Evolutionary conservation across 257 asterid species (phyloP).

Genomic region (Primulina eburnea): DNA sequence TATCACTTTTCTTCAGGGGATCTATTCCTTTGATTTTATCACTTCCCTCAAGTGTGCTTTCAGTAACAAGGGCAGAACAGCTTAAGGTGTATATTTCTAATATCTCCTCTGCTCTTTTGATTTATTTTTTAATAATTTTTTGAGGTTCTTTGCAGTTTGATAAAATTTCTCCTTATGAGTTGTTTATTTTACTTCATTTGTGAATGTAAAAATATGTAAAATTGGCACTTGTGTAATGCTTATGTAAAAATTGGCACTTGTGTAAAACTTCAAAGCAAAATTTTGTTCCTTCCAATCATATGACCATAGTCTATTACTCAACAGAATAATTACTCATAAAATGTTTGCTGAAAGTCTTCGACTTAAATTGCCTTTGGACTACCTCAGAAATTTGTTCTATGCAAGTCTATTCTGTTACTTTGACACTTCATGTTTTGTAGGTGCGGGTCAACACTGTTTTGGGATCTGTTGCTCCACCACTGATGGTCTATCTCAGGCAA

Average conservation of each 20-base stretch:
- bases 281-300: constrained; percentile 12
- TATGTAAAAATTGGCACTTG: constrained; percentile 4
- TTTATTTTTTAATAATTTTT: constrained; percentile 13
- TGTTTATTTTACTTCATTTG: neutral
- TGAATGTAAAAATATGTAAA: neutral
- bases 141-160: constrained; percentile 5
- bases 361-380: constrained; percentile 4
- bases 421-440: constrained; percentile 34
- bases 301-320: constrained; percentile 12
- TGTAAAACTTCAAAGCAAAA: constrained; percentile 5
- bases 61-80: constrained; percentile 69
- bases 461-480: constrained; percentile 76
- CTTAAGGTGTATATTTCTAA: constrained; percentile 62
- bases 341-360: constrained; percentile 18
- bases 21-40: constrained; percentile 80
- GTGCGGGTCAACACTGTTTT: constrained; percentile 74
- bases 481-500: constrained; percentile 85
- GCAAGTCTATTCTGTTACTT: constrained; percentile 20
- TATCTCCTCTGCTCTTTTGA: constrained; percentile 21
- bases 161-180: neutral
- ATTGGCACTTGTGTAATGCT: neutral
- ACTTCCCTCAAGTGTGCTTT: constrained; percentile 75
- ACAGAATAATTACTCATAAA: constrained; percentile 7
- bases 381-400: constrained; percentile 5
- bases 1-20: constrained; percentile 47